Conservation (phyloP, 1,139 yeast genomes). For the Suhomyces bribrorum region DNA sequence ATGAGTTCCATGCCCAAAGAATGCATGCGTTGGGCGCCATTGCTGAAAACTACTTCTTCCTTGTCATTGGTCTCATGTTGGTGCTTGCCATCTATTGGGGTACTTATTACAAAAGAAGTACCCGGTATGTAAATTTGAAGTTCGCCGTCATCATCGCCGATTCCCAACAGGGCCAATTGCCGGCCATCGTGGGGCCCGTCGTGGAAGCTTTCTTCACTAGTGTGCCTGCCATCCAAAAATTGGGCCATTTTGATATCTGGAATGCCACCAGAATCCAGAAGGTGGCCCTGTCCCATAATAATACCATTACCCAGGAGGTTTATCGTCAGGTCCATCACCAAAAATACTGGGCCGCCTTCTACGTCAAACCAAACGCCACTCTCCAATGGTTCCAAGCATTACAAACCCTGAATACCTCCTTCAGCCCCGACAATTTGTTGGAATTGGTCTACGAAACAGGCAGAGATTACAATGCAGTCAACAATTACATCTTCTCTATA, state of each 20-base stretch:
- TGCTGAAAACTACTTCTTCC: slow-evolving; percentile 24
- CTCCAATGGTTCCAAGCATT: slow-evolving; percentile 22
- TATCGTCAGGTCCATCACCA: slow-evolving; percentile 33
- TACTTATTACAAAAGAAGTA: slow-evolving; percentile 25
- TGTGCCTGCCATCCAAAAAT: slow-evolving; percentile 21
- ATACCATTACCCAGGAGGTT: slow-evolving; percentile 28
- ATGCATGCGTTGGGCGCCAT: slow-evolving; percentile 22
- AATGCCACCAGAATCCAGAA: slow-evolving; percentile 20
- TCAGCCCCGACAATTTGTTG: slow-evolving; percentile 21
- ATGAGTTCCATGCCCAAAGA: slow-evolving; percentile 26
- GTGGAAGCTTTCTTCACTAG: slow-evolving; percentile 27
- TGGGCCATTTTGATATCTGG: slow-evolving; percentile 29
- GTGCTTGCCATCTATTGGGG: slow-evolving; percentile 38
- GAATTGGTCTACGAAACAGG: slow-evolving; percentile 35
- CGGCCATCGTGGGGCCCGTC: slow-evolving; percentile 28
- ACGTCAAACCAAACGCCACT: slow-evolving; percentile 32
- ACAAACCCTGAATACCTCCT: slow-evolving; percentile 15
- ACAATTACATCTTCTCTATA: slow-evolving; percentile 23
- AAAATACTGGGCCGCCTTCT: slow-evolving; percentile 33
- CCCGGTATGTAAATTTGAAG: slow-evolving; percentile 23
- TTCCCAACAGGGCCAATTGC: slow-evolving; percentile 20
- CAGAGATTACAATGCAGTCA: slow-evolving; percentile 33
- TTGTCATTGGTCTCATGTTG: slow-evolving; percentile 26
- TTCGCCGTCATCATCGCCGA: slow-evolving; percentile 33
- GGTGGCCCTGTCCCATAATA: slow-evolving; percentile 22